Evolutionary conservation across 768 basidiomycete species (phyloP).

Genomic region (Boletus rex-veris): DNA sequence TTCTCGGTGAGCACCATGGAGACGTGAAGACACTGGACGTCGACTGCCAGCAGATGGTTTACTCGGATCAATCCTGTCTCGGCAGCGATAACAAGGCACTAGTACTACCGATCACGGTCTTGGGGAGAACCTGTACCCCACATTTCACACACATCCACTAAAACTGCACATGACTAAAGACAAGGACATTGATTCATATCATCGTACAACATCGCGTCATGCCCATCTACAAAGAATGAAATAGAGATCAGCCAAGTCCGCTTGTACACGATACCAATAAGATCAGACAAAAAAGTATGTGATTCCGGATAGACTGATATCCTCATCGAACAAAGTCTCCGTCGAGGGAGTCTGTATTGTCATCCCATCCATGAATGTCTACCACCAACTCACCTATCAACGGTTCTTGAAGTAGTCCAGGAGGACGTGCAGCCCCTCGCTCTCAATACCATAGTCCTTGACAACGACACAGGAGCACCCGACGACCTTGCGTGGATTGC

Average conservation of each 20-base stretch:
- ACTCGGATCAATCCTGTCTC: neutral
- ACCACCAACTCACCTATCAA: conserved; percentile 39
- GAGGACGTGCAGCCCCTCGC: conserved; percentile 91
- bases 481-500: conserved; percentile 95
- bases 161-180: neutral
- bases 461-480: conserved; percentile 94
- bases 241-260: conserved; percentile 8
- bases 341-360: conserved; percentile 93
- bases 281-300: conserved; percentile 53
- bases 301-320: conserved; percentile 36
- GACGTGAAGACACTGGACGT: neutral
- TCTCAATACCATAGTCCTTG: conserved; percentile 95
- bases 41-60: neutral
- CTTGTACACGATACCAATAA: conserved; percentile 1
- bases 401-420: conserved; percentile 97
- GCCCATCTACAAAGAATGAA: conserved; percentile 7
- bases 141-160: neutral
- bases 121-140: neutral
- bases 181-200: conserved; percentile 6
- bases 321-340: conserved; percentile 67
- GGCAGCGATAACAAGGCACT: neutral
- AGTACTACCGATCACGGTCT: conserved; percentile 1
- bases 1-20: conserved; percentile 6
- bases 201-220: conserved; percentile 12
- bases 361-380: conserved; percentile 46